Conservation (phyloP, 305 asterid species). For the Solanum aculeatissimum region DNA sequence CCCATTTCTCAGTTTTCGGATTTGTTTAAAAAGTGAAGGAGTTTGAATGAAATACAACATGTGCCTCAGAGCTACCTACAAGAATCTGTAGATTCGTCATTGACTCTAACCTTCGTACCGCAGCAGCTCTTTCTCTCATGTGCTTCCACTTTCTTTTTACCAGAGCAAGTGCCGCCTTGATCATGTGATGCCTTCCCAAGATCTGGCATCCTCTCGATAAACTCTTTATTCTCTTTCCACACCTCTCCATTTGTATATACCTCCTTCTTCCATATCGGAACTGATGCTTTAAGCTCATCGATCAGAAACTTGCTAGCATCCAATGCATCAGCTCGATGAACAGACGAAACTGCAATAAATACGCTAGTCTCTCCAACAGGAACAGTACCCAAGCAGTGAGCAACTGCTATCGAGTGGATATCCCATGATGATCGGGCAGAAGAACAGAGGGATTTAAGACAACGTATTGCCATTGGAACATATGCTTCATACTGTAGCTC, state of each 20-base stretch:
- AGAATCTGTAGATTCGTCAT: constrained; percentile 6
- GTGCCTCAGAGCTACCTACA: background rate
- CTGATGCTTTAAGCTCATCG: constrained; percentile 84
- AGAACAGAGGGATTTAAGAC: constrained; percentile 64
- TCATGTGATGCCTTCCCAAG: constrained; percentile 19
- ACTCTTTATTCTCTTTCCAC: constrained; percentile 90
- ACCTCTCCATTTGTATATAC: constrained; percentile 83
- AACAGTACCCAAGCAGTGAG: constrained; percentile 73
- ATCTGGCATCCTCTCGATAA: constrained; percentile 51
- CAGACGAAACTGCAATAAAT: constrained; percentile 62
- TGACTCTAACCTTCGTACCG: constrained; percentile 39
- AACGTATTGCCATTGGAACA: constrained; percentile 75
- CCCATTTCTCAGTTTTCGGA: background rate
- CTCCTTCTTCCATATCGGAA: constrained; percentile 97
- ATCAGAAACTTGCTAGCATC: constrained; percentile 76
- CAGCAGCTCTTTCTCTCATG: constrained; percentile 33
- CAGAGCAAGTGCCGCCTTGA: constrained; percentile 13
- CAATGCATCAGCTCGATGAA: constrained; percentile 67
- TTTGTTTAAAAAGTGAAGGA: background rate
- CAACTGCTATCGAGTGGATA: constrained; percentile 52
- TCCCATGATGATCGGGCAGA: constrained; percentile 73
- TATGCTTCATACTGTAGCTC: constrained; percentile 89
- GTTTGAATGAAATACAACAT: background rate
- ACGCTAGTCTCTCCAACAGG: constrained; percentile 80
- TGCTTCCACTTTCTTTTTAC: constrained; percentile 24